Evolutionary conservation across 257 asterid species (phyloP), one percentile per base, ranked within the genome.

Genomic region (Phtheirospermum japonicum): DNA sequence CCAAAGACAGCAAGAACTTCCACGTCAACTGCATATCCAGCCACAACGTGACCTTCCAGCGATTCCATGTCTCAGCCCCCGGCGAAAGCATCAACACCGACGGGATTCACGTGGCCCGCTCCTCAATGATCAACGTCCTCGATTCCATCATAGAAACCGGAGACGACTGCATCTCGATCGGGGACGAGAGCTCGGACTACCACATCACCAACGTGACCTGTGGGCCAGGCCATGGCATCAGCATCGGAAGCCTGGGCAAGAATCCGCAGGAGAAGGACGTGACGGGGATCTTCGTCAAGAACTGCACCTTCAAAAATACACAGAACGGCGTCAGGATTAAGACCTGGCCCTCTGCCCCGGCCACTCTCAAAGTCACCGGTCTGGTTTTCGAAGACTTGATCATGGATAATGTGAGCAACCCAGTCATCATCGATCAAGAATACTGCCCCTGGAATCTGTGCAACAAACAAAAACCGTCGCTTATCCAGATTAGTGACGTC

Each of bases 151-250:
- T 81, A 23, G 52, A 48, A 14, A 81, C 82, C 0, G 80, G 86
- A 14, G 86, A 80, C 17, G 86, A 80, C 16, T 80, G 83, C 13
- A n/a, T 80, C 26, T 80, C 86, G 2, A 61, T 80, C 20, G 86
- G 82, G 0, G 83, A 77, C 37, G 75, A 72, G 49, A 50, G 61
- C 48, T 13, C 32, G 0, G 61, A 75, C 2, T 23, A 75, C 13
- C 51, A 30, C 31, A 50, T 81, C 19, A n/a, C 37, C 8, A 71
- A 63, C 34, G 79, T 76, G 19, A n/a, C 20, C 0, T 81, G 84
- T 13, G 84, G 87, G 13, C 87, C 82, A 0, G 80, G 87, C 0
- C 84, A 81, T 19, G 87, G 84, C 4, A 71, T 81, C 53, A 78
- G 84, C 58, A 59, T 81, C 4, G 82, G 84, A n/a, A 81, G 87